These are phyloP conservation scores for Russula sp. DNA, from an alignment of 768 basidiomycete genomes.

Conservation along the genomic window DNA sequence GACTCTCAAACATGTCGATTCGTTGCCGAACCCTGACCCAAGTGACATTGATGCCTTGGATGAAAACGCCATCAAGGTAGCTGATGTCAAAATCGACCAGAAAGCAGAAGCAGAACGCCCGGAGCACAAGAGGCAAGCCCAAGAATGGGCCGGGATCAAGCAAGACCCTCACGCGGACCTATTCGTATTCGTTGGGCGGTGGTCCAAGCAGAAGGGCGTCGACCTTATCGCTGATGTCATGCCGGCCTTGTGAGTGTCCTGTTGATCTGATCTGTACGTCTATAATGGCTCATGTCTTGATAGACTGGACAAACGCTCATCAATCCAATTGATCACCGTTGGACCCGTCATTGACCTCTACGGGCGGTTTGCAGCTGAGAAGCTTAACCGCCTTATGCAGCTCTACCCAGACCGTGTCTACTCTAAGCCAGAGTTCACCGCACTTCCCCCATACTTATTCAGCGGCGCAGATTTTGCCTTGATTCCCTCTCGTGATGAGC, in stretches of 20 bases:
- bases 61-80: conserved; percentile 61
- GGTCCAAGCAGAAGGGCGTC: conserved; percentile 99
- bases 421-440: conserved; percentile 97
- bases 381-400: conserved; percentile 88
- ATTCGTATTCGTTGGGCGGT: conserved; percentile 95
- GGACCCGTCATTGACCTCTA: conserved; percentile 95
- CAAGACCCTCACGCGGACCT: conserved; percentile 86
- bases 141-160: conserved; percentile 91
- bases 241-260: conserved; percentile 64
- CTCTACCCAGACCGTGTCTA: conserved; percentile 89
- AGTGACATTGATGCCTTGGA: conserved; percentile 91
- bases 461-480: conserved; percentile 93
- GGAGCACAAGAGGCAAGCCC: conserved; percentile 84
- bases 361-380: conserved; percentile 92
- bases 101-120: conserved; percentile 85
- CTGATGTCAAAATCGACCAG: conserved; percentile 70
- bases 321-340: conserved; percentile 81
- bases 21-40: conserved; percentile 90
- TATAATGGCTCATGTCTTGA: conserved; percentile 10
- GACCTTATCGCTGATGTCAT: conserved; percentile 95
- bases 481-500: conserved; percentile 94
- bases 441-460: conserved; percentile 87
- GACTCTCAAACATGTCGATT: conserved; percentile 94
- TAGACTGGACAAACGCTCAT: conserved; percentile 78
- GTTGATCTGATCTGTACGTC: conserved; percentile 7